Conservation (phyloP, 2,329 filamentous ascomycete species). For the Didymella arachidicola region DNA sequence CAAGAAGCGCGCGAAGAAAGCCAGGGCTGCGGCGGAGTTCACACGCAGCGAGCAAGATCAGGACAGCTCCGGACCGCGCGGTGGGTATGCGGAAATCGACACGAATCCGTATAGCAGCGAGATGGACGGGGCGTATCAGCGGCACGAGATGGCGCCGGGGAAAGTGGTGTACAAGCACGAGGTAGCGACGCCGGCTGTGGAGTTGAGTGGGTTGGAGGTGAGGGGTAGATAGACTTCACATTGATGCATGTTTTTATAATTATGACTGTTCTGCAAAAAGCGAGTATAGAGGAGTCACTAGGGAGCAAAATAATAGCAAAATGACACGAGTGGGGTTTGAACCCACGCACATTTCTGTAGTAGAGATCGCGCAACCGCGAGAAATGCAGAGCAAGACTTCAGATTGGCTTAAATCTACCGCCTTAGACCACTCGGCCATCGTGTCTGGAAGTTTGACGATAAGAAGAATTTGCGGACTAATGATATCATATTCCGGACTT, state of each 20-base stretch:
- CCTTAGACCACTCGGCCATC: constrained; percentile 47
- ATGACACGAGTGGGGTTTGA: constrained; percentile 44
- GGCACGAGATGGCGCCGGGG: constrained; percentile 8
- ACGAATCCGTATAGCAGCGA: background rate
- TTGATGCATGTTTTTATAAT: too few relatives aligned
- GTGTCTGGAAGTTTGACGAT: constrained; percentile 24
- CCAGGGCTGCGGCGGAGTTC: background rate
- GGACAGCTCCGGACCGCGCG: too few relatives aligned
- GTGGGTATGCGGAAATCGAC: background rate
- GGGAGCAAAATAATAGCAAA: constrained; percentile 3
- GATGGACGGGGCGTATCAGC: background rate
- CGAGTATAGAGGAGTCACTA: too few relatives aligned
- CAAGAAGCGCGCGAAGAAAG: constrained; percentile 1
- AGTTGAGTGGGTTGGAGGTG: constrained; percentile 3
- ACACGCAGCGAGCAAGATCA: too few relatives aligned
- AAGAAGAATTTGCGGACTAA: background rate
- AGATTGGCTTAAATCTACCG: constrained; percentile 44
- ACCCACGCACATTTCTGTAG: constrained; percentile 46
- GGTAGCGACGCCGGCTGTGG: constrained; percentile 4
- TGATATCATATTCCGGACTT: background rate
- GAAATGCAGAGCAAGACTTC: constrained; percentile 13
- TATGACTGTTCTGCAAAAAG: too few relatives aligned
- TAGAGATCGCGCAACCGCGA: constrained; percentile 30
- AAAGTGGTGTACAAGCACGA: constrained; percentile 8
- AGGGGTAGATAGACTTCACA: background rate